Evolutionary conservation across 805 yeast genomes (phyloP).

Genomic region (Maudiozyma pseudohumilis): DNA sequence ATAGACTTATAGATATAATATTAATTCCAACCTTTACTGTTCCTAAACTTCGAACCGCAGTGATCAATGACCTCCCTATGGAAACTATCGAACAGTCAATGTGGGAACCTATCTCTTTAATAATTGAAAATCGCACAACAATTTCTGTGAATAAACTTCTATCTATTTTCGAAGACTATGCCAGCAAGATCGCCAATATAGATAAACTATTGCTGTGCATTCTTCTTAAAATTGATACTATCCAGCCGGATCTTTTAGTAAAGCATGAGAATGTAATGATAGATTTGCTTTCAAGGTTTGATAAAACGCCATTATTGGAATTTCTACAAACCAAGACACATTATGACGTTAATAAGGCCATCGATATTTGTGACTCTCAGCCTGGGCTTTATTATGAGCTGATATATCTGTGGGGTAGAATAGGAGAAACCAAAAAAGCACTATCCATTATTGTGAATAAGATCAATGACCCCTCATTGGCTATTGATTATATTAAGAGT

Average conservation of each 20-base stretch:
- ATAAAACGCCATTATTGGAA: conserved; percentile 43
- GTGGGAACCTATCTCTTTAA: conserved; percentile 38
- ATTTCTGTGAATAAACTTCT: conserved; percentile 46
- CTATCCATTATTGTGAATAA: conserved; percentile 66
- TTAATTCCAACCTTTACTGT: conserved; percentile 29
- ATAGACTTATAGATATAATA: conserved; percentile 43
- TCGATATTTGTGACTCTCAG: conserved; percentile 45
- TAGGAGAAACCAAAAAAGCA: conserved; percentile 74
- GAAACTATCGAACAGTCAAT: conserved; percentile 33
- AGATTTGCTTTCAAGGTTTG: conserved; percentile 50
- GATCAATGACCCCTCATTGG: conserved; percentile 67
- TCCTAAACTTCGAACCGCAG: conserved; percentile 30
- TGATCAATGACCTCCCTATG: not conserved
- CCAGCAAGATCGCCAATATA: conserved; percentile 20
- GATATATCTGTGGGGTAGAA: conserved; percentile 70
- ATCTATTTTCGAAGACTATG: conserved; percentile 31
- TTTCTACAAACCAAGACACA: conserved; percentile 52
- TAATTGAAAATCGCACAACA: conserved; percentile 59
- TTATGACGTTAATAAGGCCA: conserved; percentile 61
- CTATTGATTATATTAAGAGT: conserved; percentile 66
- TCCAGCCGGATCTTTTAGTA: conserved; percentile 46
- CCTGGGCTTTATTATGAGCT: conserved; percentile 49
- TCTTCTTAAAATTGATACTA: conserved; percentile 44
- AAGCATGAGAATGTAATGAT: conserved; percentile 62
- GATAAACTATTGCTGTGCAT: conserved; percentile 53